Conservation (phyloP, 148 eudicot genomes). For the Heliosperma pusillum region DNA sequence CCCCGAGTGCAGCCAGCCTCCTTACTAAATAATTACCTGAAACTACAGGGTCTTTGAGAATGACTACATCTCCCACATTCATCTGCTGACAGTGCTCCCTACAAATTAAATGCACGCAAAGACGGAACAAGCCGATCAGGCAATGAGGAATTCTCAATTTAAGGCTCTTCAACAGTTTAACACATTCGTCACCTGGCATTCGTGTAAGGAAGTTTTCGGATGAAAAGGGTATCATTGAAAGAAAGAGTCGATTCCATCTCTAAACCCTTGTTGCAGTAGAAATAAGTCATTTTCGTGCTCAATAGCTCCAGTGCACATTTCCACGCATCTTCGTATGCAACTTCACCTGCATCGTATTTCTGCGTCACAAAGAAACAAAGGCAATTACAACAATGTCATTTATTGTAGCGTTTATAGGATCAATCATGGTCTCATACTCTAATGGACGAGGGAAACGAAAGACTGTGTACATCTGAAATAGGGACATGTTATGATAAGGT, state of each 20-base stretch:
- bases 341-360: slow-evolving; percentile 3
- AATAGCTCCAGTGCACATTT: no score
- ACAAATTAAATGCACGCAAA: not conserved
- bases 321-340: no score
- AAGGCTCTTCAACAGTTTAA: no score
- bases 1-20: slow-evolving; percentile 30
- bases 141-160: no score
- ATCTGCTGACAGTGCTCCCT: not conserved
- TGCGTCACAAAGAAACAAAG: no score
- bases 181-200: slow-evolving; percentile 11
- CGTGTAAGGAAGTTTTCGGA: slow-evolving; percentile 19
- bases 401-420: no score
- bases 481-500: no score
- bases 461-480: no score
- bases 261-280: slow-evolving; percentile 16
- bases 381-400: no score
- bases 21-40: slow-evolving; percentile 18
- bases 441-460: no score
- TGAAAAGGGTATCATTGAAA: slow-evolving; percentile 21
- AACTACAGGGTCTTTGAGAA: slow-evolving; percentile 19
- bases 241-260: slow-evolving; percentile 25
- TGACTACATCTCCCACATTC: slow-evolving; percentile 26
- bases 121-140: no score
- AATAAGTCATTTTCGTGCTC: not conserved
- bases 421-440: no score